A percentile compares a stretch with the other conserved stretches of the same genome.
phyloP scores from a whole-genome alignment of 2,329 filamentous ascomycete genomes.

The Pyricularia grisea region DNA sequence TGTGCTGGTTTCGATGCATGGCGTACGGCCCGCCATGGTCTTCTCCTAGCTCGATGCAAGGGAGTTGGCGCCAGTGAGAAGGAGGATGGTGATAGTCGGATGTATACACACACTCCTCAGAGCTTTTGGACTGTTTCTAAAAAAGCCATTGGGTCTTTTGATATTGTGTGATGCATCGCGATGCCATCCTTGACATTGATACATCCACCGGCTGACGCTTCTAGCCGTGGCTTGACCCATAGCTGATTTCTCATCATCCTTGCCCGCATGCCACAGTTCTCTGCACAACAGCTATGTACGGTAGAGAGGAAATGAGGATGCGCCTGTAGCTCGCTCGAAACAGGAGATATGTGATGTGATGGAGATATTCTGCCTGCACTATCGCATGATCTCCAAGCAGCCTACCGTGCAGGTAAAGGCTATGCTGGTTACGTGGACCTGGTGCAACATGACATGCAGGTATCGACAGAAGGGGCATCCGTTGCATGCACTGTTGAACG shows the following conservation, averaged over 20 bases:
- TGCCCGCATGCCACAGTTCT: not conserved
- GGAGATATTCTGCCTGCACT: not conserved
- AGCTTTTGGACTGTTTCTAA: not conserved
- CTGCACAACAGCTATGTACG: not conserved
- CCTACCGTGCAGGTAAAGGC: not conserved
- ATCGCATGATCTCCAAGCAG: not conserved
- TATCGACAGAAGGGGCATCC: not conserved
- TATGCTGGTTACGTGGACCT: not conserved
- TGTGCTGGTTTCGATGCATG: not conserved
- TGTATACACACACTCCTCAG: not conserved
- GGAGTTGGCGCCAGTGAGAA: not conserved
- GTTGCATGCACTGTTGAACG: conserved; percentile 14
- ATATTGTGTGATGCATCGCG: not conserved
- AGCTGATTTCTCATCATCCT: not conserved
- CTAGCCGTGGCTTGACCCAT: not conserved
- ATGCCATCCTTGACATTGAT: not conserved
- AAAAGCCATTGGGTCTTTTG: not conserved
- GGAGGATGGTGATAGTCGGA: not conserved
- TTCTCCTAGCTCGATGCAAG: not conserved
- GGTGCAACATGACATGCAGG: not conserved
- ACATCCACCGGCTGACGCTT: not conserved
- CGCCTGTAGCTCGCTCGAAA: not conserved
- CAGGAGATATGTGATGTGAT: not conserved
- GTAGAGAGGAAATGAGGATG: not conserved
- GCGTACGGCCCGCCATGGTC: not conserved